A percentile compares a stretch with the other conserved stretches of the same genome.
Evolutionary conservation across 1,284 basidiomycete species (phyloP).

Genomic region (Cryptococcus floricola): DNA sequence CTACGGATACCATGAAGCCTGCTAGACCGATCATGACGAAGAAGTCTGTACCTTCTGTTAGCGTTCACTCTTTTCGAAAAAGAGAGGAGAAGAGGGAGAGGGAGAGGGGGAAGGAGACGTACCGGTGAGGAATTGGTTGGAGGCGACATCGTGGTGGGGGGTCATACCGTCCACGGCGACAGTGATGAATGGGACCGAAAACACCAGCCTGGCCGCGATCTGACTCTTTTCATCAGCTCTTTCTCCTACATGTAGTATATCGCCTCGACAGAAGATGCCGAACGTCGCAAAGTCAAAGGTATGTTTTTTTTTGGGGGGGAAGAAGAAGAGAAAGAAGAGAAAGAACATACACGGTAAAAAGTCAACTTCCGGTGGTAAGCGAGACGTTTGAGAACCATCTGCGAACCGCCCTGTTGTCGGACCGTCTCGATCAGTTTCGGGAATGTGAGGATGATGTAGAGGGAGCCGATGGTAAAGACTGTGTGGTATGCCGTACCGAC

Average conservation of each 20-base stretch:
- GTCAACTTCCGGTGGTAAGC: slow-evolving; percentile 6
- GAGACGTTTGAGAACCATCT: slow-evolving; percentile 8
- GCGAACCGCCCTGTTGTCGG: slow-evolving; percentile 9
- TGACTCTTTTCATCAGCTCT: too few relatives aligned
- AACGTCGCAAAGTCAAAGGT: too few relatives aligned
- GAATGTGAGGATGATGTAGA: slow-evolving; percentile 8
- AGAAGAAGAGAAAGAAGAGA: neutral
- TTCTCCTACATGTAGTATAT: too few relatives aligned
- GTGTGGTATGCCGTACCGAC: slow-evolving; percentile 5
- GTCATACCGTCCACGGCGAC: too few relatives aligned
- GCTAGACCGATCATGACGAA: neutral
- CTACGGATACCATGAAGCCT: neutral
- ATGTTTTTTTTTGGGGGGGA: too few relatives aligned
- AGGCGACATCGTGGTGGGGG: too few relatives aligned
- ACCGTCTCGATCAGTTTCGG: slow-evolving; percentile 9
- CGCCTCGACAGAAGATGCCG: too few relatives aligned
- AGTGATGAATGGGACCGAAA: too few relatives aligned
- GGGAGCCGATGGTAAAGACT: slow-evolving; percentile 7
- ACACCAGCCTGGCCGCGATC: too few relatives aligned
- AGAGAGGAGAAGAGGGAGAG: too few relatives aligned
- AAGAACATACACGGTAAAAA: slow-evolving; percentile 10
- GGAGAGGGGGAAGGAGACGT: neutral
- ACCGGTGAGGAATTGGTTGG: neutral
- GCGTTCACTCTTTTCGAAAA: too few relatives aligned
- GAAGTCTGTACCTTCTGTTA: too few relatives aligned